Evolutionary conservation across 768 basidiomycete species (phyloP), one percentile per base, ranked within the genome.

Genomic region (Pisolithus tinctorius): DNA sequence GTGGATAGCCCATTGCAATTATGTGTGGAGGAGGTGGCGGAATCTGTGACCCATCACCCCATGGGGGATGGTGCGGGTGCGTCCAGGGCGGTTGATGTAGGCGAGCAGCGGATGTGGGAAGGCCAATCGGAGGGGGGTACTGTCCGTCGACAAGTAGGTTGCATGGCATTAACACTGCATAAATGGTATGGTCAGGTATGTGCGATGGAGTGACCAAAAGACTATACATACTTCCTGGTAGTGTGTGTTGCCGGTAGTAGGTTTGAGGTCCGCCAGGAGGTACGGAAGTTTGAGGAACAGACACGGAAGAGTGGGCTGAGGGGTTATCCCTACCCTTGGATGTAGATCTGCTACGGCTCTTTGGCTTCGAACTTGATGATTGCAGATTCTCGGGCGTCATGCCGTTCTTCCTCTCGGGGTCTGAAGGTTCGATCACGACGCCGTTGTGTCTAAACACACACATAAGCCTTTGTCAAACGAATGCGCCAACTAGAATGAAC

Each of bases 221-320:
- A 14, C 38, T 45, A 10, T n/a, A 56, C 65, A 44, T 54, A 67
- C 65, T 60, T 72, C 80, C 71, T 46, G 69, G 75, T 47, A 74
- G 72, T 20, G 82, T 83, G 55, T 86, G 84, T 60, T 77, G 78
- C 34, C 82, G 78, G 61, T 86, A 86, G 63, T 86, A 84, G 56
- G 77, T 80, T 17, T 78, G 76, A n/a, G 68, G 60, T n/a, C 67
- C 65, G 1, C 62, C 57, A 9, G 69, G 69, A 44, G 60, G 65
- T 39, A 63, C 61, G 53, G 58, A 57, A 53, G 62, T 52, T 3
- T 63, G 61, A 43, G 80, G 69, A 4, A 74, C 71, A 30, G 69
- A 58, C 16, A 63, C 51, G 27, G 58, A 51, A 17, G 70, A 67
- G 50, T 55, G 63, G 31, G 50, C 55, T 20, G 67, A 49, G 51